Evolutionary conservation across 176 grass and related monocot species (phyloP), one percentile per base, ranked within the genome.

Genomic region (Saccharum spontaneum): DNA sequence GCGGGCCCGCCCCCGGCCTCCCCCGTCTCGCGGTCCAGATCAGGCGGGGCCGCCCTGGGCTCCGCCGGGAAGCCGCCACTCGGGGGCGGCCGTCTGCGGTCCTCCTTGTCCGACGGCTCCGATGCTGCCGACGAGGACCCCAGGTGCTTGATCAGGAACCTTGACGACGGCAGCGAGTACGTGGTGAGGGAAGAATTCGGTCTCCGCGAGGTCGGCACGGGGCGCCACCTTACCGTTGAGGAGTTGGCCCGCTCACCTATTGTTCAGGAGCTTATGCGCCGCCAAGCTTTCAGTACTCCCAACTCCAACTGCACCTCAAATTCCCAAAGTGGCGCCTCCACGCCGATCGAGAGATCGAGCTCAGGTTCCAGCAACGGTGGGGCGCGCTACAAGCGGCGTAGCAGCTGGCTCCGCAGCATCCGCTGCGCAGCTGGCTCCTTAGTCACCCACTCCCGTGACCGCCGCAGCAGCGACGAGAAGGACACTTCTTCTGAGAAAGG

Each of bases 221-320:
- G 96, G 10, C 93, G 93, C 7, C 97, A 96, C 79, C 93, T 99
- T 43, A 96, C 84, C 4, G 88, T 96, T 60, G 93, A 96, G 86
- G 93, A 95, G 82, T 89, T 98, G 48, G 97, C 91, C 41, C 83
- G 90, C 80, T 99, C 93, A 3, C 93, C 93, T 4, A 94, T 99
- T 48, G 97, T 99, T 2, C 97, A 99, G 79, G 97, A 99, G 88
- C 91, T 99, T 37, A 99, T 96, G 97, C 85, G 93, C 59, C 91
- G 97, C 64, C 97, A 95, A 37, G 89, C 23, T 71, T 82, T 72
- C 80, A 72, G 49, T 2, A 82, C 48, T 10, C 80, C 69, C 63
- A 61, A 71, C 69, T 88, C 84, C 79, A 78, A 69, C 39, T 88
- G 72, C 13, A 86, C n/a, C 48, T 88, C 84, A 23, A 78, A 81